Conservation (phyloP, 2,329 filamentous ascomycete genomes). For the Diaporthe destruens region DNA sequence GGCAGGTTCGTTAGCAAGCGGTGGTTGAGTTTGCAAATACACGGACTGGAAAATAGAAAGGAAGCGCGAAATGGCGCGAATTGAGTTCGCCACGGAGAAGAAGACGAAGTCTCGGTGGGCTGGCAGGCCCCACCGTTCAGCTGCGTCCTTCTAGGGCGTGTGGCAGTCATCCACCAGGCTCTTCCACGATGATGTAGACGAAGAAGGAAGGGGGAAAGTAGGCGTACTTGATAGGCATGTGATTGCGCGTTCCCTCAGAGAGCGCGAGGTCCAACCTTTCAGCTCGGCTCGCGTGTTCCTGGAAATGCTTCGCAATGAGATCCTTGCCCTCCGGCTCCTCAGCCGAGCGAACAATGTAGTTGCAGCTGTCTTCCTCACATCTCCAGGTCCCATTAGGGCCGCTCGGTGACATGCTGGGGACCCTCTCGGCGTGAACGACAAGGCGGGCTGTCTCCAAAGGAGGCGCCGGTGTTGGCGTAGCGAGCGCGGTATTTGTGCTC, state of each 20-base stretch:
- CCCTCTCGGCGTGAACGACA: conserved; percentile 62
- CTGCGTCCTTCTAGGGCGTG: background rate
- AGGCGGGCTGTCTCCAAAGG: conserved; percentile 54
- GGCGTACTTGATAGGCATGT: conserved; percentile 69
- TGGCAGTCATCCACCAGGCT: background rate
- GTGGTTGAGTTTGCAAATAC: conserved; percentile 46
- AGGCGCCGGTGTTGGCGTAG: conserved; percentile 40
- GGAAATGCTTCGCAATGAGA: conserved; percentile 71
- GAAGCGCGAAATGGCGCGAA: background rate
- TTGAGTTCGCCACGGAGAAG: background rate
- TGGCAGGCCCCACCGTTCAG: background rate
- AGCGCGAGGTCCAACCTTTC: conserved; percentile 65
- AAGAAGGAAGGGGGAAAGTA: conserved; percentile 50
- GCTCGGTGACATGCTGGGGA: conserved; percentile 62
- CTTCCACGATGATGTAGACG: conserved; percentile 35
- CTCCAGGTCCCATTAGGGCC: conserved; percentile 75
- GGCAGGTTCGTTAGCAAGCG: conserved; percentile 49
- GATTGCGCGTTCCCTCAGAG: conserved; percentile 66
- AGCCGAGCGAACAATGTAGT: conserved; percentile 73
- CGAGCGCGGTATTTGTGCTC: conserved; percentile 16
- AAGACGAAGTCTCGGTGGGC: conserved; percentile 33
- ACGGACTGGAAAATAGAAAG: conserved; percentile 45
- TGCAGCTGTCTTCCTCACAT: conserved; percentile 74
- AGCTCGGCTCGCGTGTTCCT: conserved; percentile 69
- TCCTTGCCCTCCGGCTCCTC: conserved; percentile 66